Conservation (phyloP, 2,329 filamentous ascomycete species). For the Beauveria sp. region DNA sequence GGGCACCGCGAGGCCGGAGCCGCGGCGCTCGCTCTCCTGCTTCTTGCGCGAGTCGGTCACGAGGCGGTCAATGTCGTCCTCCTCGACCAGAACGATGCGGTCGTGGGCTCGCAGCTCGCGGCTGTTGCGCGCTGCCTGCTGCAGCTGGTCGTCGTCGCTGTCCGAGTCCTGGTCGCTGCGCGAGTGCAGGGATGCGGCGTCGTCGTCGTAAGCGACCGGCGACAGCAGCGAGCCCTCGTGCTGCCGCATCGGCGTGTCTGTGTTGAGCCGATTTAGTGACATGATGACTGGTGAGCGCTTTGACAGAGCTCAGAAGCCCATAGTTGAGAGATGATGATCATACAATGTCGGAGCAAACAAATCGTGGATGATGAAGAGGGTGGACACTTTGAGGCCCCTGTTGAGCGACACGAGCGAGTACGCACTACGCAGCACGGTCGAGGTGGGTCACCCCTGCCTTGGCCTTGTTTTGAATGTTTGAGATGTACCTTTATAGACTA, state of each 20-base stretch:
- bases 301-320: constrained; percentile 2
- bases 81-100: constrained; percentile 62
- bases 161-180: constrained; percentile 68
- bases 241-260: constrained; percentile 8
- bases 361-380: neutral
- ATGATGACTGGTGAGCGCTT: neutral
- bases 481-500: too few species aligned
- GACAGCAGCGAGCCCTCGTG: constrained; percentile 46
- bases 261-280: neutral
- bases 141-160: constrained; percentile 65
- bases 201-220: constrained; percentile 58
- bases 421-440: too few species aligned
- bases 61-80: constrained; percentile 61
- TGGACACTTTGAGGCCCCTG: neutral
- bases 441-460: too few species aligned
- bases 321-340: constrained; percentile 3
- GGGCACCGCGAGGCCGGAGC: constrained; percentile 41
- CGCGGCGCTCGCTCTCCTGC: constrained; percentile 42
- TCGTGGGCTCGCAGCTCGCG: constrained; percentile 64
- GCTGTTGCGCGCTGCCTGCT: constrained; percentile 58
- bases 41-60: constrained; percentile 45
- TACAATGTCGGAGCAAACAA: neutral
- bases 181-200: constrained; percentile 58
- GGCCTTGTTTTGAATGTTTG: too few species aligned
- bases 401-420: too few species aligned